These are phyloP conservation scores for Cladophialophora carrionii DNA, from an alignment of 2,329 filamentous ascomycete species.

Conservation along the genomic window DNA sequence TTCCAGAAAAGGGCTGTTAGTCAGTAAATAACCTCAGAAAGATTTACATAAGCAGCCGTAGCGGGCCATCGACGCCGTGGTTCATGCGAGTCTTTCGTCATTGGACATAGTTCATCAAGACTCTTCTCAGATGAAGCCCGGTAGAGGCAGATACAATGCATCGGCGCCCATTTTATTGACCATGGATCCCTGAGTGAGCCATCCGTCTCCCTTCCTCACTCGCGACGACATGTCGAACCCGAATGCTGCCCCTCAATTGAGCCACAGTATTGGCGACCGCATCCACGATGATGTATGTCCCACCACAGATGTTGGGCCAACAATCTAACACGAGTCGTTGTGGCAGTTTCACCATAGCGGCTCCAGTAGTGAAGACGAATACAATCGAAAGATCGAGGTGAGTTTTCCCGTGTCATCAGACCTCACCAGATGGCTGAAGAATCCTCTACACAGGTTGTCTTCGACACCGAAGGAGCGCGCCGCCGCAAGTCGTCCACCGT, in stretches of 20 bases:
- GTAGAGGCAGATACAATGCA: background rate
- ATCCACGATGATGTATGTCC: slow-evolving; percentile 31
- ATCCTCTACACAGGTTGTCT: slow-evolving; percentile 57
- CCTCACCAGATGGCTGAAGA: background rate
- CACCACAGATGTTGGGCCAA: background rate
- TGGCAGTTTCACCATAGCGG: slow-evolving; percentile 41
- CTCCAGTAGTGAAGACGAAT: slow-evolving; percentile 43
- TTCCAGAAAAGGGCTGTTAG: background rate
- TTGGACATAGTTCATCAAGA: background rate
- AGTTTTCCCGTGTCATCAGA: background rate
- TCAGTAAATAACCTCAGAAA: background rate
- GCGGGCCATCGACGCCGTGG: background rate
- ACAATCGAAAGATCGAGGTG: slow-evolving; percentile 42
- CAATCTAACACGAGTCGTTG: slow-evolving; percentile 9
- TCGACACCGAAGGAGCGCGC: slow-evolving; percentile 56
- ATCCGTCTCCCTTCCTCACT: background rate
- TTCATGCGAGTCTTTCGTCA: background rate
- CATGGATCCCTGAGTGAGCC: slow-evolving; percentile 10
- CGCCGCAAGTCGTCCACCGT: slow-evolving; percentile 65
- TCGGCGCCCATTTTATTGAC: background rate
- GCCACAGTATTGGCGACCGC: slow-evolving; percentile 33
- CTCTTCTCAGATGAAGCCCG: background rate
- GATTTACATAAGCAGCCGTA: background rate
- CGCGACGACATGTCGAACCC: slow-evolving; percentile 14
- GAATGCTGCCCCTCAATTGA: slow-evolving; percentile 32